These are phyloP conservation scores for Penicillium janthinellum DNA, from an alignment of 2,329 filamentous ascomycete species.

Conservation along the genomic window DNA sequence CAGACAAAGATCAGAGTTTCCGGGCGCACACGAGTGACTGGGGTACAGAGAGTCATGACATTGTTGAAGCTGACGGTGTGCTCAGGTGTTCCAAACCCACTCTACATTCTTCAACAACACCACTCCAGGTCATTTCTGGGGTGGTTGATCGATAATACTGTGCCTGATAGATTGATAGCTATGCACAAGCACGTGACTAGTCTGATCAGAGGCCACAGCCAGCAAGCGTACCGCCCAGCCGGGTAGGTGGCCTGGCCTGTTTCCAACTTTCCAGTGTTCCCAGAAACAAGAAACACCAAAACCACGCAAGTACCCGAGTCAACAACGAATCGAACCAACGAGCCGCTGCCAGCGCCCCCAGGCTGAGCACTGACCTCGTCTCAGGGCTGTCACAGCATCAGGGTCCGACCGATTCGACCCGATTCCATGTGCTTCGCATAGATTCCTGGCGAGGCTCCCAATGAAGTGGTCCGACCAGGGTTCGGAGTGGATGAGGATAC, in stretches of 20 bases:
- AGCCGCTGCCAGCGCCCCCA: not conserved
- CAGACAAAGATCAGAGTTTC: not conserved
- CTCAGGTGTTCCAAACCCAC: not conserved
- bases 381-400: not conserved
- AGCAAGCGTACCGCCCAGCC: not conserved
- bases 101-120: too few relatives aligned
- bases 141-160: too few relatives aligned
- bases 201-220: too few relatives aligned
- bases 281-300: not conserved
- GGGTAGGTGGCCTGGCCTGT: not conserved
- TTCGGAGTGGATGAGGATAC: not conserved
- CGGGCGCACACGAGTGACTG: not conserved
- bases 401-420: constrained; percentile 2
- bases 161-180: too few relatives aligned
- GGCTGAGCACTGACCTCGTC: not conserved
- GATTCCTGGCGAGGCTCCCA: not conserved
- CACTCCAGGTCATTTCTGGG: too few relatives aligned
- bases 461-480: not conserved
- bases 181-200: too few relatives aligned
- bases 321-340: not conserved
- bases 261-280: not conserved
- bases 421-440: constrained; percentile 12
- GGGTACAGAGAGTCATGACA: not conserved
- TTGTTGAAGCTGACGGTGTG: not conserved
- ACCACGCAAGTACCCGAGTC: not conserved